Conservation (phyloP, 176 grass and related monocot species). For the Cenchrus purpureus region DNA sequence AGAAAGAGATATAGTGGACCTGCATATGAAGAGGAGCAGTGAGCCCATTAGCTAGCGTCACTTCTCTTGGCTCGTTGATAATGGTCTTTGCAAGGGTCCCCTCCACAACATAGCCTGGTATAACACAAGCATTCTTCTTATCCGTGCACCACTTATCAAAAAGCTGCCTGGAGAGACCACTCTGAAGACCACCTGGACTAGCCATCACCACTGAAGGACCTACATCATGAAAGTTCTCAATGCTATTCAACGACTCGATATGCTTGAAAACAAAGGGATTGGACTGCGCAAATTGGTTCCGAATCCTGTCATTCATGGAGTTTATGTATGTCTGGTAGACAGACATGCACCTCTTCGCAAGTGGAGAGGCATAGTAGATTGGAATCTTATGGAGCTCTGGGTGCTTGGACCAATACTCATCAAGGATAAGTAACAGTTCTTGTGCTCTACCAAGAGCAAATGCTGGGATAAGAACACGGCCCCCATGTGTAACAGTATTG, state of each 20-base stretch:
- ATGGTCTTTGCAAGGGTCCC: constrained; percentile 93
- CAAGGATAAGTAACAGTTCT: constrained; percentile 86
- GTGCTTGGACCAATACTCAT: constrained; percentile 96
- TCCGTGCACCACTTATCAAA: constrained; percentile 97
- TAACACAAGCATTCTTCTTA: constrained; percentile 93
- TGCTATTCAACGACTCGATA: constrained; percentile 86
- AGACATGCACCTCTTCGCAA: constrained; percentile 95
- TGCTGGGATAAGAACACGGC: constrained; percentile 88
- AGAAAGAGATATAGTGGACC: constrained; percentile 93
- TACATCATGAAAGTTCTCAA: constrained; percentile 93
- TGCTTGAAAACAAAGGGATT: constrained; percentile 96
- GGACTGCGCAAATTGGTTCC: constrained; percentile 85
- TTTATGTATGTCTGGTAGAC: constrained; percentile 99
- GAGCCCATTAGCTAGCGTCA: constrained; percentile 86
- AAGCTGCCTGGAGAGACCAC: constrained; percentile 88
- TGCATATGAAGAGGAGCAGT: constrained; percentile 91
- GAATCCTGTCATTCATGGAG: constrained; percentile 97
- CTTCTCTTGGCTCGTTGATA: constrained; percentile 94
- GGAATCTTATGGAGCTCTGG: constrained; percentile 93
- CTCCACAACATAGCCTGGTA: constrained; percentile 93
- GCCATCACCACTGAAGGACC: constrained; percentile 94
- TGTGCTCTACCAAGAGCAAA: constrained; percentile 95
- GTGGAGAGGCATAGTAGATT: constrained; percentile 94
- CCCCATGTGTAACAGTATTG: constrained; percentile 76
- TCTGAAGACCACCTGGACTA: constrained; percentile 83